Conservation (phyloP, 306 rosid genomes). For the Sicyos edulis region DNA sequence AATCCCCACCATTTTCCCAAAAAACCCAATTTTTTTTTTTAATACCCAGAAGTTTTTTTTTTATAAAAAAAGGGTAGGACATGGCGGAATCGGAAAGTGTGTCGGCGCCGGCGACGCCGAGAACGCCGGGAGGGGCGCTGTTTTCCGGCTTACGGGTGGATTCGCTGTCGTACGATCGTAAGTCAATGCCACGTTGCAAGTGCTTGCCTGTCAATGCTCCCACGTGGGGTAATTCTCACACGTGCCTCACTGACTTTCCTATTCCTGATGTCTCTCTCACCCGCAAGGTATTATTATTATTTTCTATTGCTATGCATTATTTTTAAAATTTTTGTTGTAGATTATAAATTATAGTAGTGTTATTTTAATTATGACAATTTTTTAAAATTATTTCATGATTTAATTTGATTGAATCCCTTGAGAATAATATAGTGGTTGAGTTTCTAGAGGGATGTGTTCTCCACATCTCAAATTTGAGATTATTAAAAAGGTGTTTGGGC, state of each 20-base stretch:
- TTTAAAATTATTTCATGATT: too few species aligned
- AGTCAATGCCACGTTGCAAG: conserved; percentile 63
- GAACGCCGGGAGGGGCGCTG: conserved; percentile 72
- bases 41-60: background rate
- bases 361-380: too few species aligned
- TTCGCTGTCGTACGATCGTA: conserved; percentile 59
- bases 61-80: background rate
- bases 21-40: background rate
- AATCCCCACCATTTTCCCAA: background rate
- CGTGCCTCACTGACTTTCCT: conserved; percentile 59
- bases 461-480: too few species aligned
- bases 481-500: too few species aligned
- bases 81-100: conserved; percentile 57
- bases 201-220: conserved; percentile 57
- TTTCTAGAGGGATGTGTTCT: too few species aligned
- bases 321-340: too few species aligned
- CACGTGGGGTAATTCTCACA: conserved; percentile 43
- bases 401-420: too few species aligned
- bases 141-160: conserved; percentile 60
- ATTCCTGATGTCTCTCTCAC: conserved; percentile 54
- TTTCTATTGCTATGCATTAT: background rate
- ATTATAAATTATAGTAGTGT: too few species aligned
- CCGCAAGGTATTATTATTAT: conserved; percentile 54
- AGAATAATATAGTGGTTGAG: too few species aligned
- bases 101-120: conserved; percentile 60